These are phyloP conservation scores for Carallia pectinifolia DNA, from an alignment of 345 rosid genomes.

Conservation along the genomic window DNA sequence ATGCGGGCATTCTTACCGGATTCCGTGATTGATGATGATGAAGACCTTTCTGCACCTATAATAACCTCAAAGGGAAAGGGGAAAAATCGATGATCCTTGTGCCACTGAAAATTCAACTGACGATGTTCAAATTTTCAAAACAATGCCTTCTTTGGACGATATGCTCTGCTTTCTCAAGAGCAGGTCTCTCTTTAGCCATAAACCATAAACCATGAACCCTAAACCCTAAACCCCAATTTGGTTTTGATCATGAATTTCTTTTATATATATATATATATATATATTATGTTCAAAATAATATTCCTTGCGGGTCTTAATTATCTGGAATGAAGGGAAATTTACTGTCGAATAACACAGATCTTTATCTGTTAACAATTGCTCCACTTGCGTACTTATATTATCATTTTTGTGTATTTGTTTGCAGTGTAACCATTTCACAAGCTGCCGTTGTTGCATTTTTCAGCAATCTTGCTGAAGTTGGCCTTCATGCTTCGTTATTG, in stretches of 20 bases:
- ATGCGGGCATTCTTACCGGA: slow-evolving; percentile 74
- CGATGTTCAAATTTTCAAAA: slow-evolving; percentile 32
- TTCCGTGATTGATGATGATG: slow-evolving; percentile 28
- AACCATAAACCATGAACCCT: no score
- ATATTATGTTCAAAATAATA: no score
- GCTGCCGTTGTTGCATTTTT: slow-evolving; percentile 75
- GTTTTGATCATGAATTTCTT: no score
- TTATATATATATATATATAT: no score
- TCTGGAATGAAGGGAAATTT: no score
- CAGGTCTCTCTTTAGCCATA: slow-evolving; percentile 42
- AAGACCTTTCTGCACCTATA: slow-evolving; percentile 38
- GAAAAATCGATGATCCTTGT: slow-evolving; percentile 3
- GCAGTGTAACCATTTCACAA: slow-evolving; percentile 71
- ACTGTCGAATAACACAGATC: no score
- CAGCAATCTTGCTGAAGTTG: slow-evolving; percentile 65
- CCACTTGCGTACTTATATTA: background rate
- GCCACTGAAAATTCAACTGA: slow-evolving; percentile 24
- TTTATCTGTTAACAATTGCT: background rate
- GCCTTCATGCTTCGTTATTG: slow-evolving; percentile 69
- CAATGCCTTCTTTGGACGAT: slow-evolving; percentile 51
- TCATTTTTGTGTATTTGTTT: slow-evolving; percentile 4
- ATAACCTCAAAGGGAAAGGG: slow-evolving; percentile 38
- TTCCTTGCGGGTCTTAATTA: no score
- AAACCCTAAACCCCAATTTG: no score
- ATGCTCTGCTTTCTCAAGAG: slow-evolving; percentile 49